These are phyloP conservation scores for Rhizodiscina lignyota DNA, from an alignment of 495 filamentous ascomycete genomes.

Conservation along the genomic window DNA sequence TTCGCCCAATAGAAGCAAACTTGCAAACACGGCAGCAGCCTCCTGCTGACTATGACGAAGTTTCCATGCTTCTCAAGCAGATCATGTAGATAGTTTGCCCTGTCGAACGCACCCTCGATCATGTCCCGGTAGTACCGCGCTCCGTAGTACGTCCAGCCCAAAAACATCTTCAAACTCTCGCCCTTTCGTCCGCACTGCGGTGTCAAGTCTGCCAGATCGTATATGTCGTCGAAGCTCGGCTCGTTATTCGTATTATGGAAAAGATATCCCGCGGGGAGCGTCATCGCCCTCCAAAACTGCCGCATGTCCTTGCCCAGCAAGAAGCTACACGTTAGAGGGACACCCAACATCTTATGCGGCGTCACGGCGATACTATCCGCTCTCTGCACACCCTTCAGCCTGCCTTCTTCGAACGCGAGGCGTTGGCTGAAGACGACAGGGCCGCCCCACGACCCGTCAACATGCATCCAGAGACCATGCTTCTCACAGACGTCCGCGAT, in stretches of 20 bases:
- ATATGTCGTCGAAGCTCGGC: conserved; percentile 35
- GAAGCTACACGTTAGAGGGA: conserved; percentile 81
- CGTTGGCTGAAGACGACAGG: conserved; percentile 57
- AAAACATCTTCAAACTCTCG: conserved; percentile 72
- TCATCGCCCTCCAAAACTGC: conserved; percentile 66
- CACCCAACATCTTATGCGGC: conserved; percentile 94
- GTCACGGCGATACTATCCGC: conserved; percentile 75
- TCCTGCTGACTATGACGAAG: conserved; percentile 54
- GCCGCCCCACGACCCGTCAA: conserved; percentile 86
- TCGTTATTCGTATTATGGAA: conserved; percentile 46
- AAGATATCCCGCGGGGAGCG: conserved; percentile 70
- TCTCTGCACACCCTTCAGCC: conserved; percentile 40
- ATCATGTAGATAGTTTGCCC: conserved; percentile 45
- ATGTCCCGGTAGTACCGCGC: conserved; percentile 30
- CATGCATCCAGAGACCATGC: conserved; percentile 71
- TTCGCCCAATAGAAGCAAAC: conserved; percentile 84
- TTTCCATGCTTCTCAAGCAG: conserved; percentile 34
- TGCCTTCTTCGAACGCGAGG: conserved; percentile 40
- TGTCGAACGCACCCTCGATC: conserved; percentile 51
- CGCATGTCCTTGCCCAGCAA: conserved; percentile 60
- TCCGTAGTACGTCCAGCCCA: conserved; percentile 84
- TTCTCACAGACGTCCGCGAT: conserved; percentile 56
- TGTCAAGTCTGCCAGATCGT: conserved; percentile 86
- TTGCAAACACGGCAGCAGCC: conserved; percentile 78
- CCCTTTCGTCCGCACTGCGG: conserved; percentile 81